Percentiles rank a stretch among this genome's conserved stretches.
These are phyloP conservation scores for Botryotinia calthae DNA, from an alignment of 2,329 filamentous ascomycete genomes.

Conservation along the genomic window DNA sequence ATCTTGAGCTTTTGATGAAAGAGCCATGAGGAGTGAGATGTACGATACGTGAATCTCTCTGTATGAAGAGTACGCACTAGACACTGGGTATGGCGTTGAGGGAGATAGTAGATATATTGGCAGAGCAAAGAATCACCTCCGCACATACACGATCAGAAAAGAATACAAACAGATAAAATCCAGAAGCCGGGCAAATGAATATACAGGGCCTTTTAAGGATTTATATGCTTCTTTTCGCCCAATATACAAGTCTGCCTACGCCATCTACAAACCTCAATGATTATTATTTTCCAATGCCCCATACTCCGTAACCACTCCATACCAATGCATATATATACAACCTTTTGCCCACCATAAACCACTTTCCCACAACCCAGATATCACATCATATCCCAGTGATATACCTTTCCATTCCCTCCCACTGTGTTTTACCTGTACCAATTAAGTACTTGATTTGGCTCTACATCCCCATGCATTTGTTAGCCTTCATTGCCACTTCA, in stretches of 20 bases:
- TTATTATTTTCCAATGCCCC: background rate
- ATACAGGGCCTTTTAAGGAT: background rate
- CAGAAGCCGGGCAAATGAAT: background rate
- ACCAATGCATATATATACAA: conserved; percentile 7
- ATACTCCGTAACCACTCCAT: conserved; percentile 4
- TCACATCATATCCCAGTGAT: conserved; percentile 47
- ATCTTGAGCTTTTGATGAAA: conserved; percentile 12
- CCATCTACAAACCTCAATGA: background rate
- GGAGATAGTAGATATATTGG: background rate
- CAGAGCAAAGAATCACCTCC: conserved; percentile 2
- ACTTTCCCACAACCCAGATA: background rate
- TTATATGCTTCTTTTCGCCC: background rate
- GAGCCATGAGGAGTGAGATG: conserved; percentile 16
- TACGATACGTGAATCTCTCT: conserved; percentile 7
- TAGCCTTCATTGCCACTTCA: background rate
- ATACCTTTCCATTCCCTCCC: conserved; percentile 61
- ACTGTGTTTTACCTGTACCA: conserved; percentile 63
- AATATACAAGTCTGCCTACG: background rate
- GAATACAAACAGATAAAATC: background rate
- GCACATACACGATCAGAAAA: background rate
- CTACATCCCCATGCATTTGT: conserved; percentile 39
- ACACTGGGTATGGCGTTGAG: conserved; percentile 12
- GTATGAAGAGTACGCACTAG: background rate
- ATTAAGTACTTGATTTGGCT: conserved; percentile 61
- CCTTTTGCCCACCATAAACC: background rate